Conservation (phyloP, 1,139 yeast species). For the Yamadazyma spencermartinsiae region DNA sequence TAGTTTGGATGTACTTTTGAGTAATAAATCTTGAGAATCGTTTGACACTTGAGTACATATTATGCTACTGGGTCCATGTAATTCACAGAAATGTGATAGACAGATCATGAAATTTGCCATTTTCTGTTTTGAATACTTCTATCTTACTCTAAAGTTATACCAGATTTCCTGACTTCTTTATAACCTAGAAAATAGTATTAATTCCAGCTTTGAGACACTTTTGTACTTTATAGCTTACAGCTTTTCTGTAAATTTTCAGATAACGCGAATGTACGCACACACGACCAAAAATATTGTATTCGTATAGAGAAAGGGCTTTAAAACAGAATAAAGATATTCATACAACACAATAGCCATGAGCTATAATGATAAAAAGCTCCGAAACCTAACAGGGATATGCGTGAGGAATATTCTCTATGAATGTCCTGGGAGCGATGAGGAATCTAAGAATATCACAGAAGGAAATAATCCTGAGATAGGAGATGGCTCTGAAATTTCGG, state of each 20-base stretch:
- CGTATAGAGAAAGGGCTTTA: background rate
- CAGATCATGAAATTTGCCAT: conserved; percentile 47
- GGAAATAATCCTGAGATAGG: no score
- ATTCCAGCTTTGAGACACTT: no score
- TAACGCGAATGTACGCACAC: background rate
- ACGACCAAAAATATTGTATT: background rate
- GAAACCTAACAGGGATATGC: conserved; percentile 12
- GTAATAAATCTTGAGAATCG: conserved; percentile 14
- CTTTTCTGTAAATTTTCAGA: background rate
- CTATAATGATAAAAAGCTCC: conserved; percentile 14
- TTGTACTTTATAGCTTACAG: no score
- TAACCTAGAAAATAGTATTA: no score
- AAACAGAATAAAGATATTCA: no score
- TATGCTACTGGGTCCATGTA: conserved; percentile 81
- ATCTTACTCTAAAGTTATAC: no score
- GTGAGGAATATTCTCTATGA: conserved; percentile 12
- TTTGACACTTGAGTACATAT: conserved; percentile 59
- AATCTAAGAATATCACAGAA: background rate
- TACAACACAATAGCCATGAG: conserved; percentile 1
- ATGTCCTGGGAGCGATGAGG: background rate
- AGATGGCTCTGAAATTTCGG: no score
- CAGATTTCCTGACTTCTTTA: no score
- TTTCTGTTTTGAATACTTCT: no score
- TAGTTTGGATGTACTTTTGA: conserved; percentile 30
- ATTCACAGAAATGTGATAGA: conserved; percentile 81